A percentile compares a stretch with the other conserved stretches of the same genome.
These are phyloP conservation scores for Kazachstania psychrophila DNA, from an alignment of 805 yeast species.

Conservation along the genomic window DNA sequence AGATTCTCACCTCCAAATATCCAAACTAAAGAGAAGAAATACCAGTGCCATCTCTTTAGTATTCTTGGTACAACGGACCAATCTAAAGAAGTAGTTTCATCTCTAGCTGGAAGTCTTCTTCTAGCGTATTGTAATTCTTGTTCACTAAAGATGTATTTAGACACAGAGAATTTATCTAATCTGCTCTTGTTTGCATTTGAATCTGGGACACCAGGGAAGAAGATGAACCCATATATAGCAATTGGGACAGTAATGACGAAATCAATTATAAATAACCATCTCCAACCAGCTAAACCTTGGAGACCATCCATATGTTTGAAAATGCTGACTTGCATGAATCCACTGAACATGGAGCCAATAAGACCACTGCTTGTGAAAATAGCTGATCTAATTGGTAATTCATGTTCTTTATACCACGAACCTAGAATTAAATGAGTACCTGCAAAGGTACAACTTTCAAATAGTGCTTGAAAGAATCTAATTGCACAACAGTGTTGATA, in stretches of 20 bases:
- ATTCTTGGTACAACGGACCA: conserved; percentile 37
- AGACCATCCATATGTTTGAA: conserved; percentile 37
- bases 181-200: conserved; percentile 9
- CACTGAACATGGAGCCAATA: conserved; percentile 46
- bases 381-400: conserved; percentile 43
- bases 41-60: conserved; percentile 48
- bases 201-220: conserved; percentile 49
- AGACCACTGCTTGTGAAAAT: conserved; percentile 47
- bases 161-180: conserved; percentile 17
- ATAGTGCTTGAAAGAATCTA: conserved; percentile 51
- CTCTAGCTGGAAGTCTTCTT: conserved; percentile 34
- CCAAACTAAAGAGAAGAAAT: conserved; percentile 45
- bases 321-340: conserved; percentile 50
- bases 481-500: conserved; percentile 45
- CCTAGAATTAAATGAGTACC: conserved; percentile 50
- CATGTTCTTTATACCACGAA: conserved; percentile 42
- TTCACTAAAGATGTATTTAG: conserved; percentile 31
- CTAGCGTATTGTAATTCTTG: conserved; percentile 37
- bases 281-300: conserved; percentile 51
- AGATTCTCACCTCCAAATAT: conserved; percentile 41
- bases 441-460: conserved; percentile 48
- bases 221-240: conserved; percentile 45
- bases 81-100: conserved; percentile 32
- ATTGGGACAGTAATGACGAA: conserved; percentile 50
- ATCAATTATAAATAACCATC: conserved; percentile 61